Evolutionary conservation across 2,329 filamentous ascomycete genomes (phyloP), one percentile per base, ranked within the genome.

Genomic region (Xenoacremonium recifei): DNA sequence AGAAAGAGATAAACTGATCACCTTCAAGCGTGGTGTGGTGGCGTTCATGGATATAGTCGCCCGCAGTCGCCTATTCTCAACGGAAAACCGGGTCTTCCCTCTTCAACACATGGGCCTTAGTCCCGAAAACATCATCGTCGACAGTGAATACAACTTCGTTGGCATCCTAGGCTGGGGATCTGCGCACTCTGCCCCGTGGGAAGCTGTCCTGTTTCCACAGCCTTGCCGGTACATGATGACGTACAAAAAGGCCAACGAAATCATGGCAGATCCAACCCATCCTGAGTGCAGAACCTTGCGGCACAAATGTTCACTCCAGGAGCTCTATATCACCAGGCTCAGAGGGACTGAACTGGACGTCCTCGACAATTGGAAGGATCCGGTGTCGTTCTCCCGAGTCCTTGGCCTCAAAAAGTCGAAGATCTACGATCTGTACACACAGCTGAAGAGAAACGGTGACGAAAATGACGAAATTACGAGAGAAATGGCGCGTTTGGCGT

Each of bases 51-150:
- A 55, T 36, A 61, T 63, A 18, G 54, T 47, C 18, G 6, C 15
- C 20, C 17, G 16, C 31, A 47, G 51, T 9, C 32, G 32, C 10
- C 21, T 59, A 6, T 62, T 62, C 36, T 34, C 49, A 10, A 30
- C 23, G 13, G 7, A 31, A n/a, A 10, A 27, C 3, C 37, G 16
- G 23, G 34, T 21, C 11, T 59, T 55, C 42, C 56, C 51, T 25
- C 42, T 65, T 2, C 59, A 59, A 33, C 56, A 65, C 42, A 64
- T 65, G 55, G 60, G 64, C 39, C 49, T 65, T 15, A 58, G 60
- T 21, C 55, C 53, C 5, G 57, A 65, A 36, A 63, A 65, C 37
- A 58, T 66, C 16, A 42, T 65, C 2, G 51, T 65, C 15, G 59
- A 63, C 30, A 49, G 57, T 18, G 38, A 53, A 12, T 57, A 58